Percentiles rank a stretch among this genome's conserved stretches.
phyloP scores from a whole-genome alignment of 306 rosid species.

The Carpinus fangiana region DNA sequence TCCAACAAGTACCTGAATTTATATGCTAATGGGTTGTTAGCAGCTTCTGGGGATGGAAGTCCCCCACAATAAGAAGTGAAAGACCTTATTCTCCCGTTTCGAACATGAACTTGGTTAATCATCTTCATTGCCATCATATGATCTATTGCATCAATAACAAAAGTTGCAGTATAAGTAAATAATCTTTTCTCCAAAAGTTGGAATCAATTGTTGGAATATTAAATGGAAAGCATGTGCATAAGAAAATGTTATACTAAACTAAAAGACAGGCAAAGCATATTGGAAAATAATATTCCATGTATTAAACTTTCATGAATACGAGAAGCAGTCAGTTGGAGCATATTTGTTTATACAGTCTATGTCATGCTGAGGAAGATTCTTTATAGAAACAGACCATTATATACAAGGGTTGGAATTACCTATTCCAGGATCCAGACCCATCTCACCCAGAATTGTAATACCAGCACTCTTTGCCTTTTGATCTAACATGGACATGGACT shows the following conservation, averaged over 20 bases:
- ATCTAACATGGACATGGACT: slow-evolving; percentile 63
- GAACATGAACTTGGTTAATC: slow-evolving; percentile 71
- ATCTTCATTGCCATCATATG: slow-evolving; percentile 99
- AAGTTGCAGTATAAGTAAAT: neutral
- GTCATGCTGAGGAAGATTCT: slow-evolving; percentile 8
- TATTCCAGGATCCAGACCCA: slow-evolving; percentile 99
- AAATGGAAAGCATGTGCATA: neutral
- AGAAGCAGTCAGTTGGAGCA: neutral
- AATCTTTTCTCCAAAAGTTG: slow-evolving; percentile 18
- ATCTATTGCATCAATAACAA: slow-evolving; percentile 53
- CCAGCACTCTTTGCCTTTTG: slow-evolving; percentile 80
- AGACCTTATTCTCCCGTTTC: slow-evolving; percentile 69
- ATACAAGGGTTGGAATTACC: slow-evolving; percentile 51
- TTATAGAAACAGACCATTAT: slow-evolving; percentile 1
- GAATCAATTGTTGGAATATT: slow-evolving; percentile 12
- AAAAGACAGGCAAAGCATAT: neutral
- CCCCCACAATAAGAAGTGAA: slow-evolving; percentile 94
- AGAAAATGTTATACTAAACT: neutral
- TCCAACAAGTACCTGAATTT: slow-evolving; percentile 75
- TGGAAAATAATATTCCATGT: neutral
- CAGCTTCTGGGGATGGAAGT: slow-evolving; percentile 92
- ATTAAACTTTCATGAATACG: neutral
- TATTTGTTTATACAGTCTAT: neutral
- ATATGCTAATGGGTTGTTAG: slow-evolving; percentile 92
- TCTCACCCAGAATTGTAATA: slow-evolving; percentile 88